Conservation (phyloP, 2,329 filamentous ascomycete species). For the Diaporthe longicolla region DNA sequence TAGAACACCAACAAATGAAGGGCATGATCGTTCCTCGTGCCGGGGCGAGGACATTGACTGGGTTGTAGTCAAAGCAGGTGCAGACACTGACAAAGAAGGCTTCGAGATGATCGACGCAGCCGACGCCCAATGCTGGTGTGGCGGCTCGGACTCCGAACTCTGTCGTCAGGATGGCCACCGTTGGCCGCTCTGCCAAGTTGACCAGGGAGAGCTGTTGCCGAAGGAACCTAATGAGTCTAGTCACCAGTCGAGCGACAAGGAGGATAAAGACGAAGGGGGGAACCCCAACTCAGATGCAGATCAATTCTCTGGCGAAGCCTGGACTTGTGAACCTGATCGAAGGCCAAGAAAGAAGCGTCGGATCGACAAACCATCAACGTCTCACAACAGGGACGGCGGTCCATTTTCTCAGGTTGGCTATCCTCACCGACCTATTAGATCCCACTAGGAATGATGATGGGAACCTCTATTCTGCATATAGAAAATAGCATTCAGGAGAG, state of each 20-base stretch:
- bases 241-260: not conserved
- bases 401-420: not conserved
- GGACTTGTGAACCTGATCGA: not conserved
- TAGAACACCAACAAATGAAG: not conserved
- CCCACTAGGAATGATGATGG: not conserved
- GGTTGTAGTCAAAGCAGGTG: not conserved
- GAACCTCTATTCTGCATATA: not conserved
- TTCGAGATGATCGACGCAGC: not conserved
- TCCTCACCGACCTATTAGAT: not conserved
- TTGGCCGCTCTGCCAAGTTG: constrained; percentile 3
- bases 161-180: not conserved
- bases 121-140: constrained; percentile 12
- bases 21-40: not conserved
- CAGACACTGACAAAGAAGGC: not conserved
- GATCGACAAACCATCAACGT: too few relatives aligned
- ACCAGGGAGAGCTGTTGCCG: not conserved
- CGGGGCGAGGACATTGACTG: not conserved
- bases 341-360: too few relatives aligned
- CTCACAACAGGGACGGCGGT: not conserved
- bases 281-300: too few relatives aligned
- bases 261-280: rapidly evolving
- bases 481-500: not conserved
- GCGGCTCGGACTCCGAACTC: not conserved
- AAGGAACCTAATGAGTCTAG: not conserved
- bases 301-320: too few relatives aligned